phyloP scores from a whole-genome alignment of 257 asterid genomes.

The Solanum virginianum region DNA sequence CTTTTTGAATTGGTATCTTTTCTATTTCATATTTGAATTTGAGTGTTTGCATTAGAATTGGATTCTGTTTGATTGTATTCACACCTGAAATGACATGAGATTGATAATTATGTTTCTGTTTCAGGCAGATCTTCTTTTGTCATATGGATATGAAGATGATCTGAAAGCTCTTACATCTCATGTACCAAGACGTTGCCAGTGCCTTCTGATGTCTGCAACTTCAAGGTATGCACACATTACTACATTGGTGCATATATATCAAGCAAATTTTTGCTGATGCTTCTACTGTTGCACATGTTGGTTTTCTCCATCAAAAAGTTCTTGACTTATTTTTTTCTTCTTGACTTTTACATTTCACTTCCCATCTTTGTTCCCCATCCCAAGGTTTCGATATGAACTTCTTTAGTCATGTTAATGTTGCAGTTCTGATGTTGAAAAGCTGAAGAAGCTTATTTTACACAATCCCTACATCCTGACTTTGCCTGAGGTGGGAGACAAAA shows the following conservation, averaged over 20 bases:
- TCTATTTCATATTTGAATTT: too few species aligned
- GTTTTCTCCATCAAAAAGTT: neutral
- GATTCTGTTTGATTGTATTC: too few species aligned
- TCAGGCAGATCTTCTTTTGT: constrained; percentile 97
- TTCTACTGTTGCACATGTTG: neutral
- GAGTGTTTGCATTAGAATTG: too few species aligned
- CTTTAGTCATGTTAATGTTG: constrained; percentile 10
- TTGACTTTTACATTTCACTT: neutral
- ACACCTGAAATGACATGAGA: too few species aligned
- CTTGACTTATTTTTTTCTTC: neutral
- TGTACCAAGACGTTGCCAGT: constrained; percentile 81
- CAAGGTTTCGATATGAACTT: neutral
- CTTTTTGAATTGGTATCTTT: too few species aligned
- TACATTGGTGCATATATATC: neutral
- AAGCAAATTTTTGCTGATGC: neutral
- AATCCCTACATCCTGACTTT: constrained; percentile 77
- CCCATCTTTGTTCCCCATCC: neutral
- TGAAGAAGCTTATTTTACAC: too few species aligned
- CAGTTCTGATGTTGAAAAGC: constrained; percentile 92
- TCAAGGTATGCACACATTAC: constrained; percentile 48
- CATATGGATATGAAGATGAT: constrained; percentile 87
- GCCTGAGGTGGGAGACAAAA: constrained; percentile 72
- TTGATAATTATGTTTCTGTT: constrained; percentile 7
- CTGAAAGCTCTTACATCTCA: constrained; percentile 65
- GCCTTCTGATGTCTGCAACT: constrained; percentile 98